Conservation (phyloP, 768 basidiomycete species). For the Hericium erinaceus region DNA sequence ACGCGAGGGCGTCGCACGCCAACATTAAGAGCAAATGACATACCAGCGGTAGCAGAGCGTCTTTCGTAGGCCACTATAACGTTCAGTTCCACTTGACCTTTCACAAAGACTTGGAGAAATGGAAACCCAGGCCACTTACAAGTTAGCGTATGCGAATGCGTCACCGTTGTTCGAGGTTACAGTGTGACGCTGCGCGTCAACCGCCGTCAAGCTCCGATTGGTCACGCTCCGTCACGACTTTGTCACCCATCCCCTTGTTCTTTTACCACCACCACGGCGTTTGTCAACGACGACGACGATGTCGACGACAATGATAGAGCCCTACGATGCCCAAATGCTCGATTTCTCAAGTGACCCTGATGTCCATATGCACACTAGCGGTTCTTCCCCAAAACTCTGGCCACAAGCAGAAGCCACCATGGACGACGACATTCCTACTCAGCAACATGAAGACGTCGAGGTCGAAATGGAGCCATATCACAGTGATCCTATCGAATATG, state of each 20-base stretch:
- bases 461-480: constrained; percentile 15
- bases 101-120: too few species aligned
- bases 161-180: too few species aligned
- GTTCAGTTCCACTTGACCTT: too few species aligned
- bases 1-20: too few species aligned
- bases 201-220: too few species aligned
- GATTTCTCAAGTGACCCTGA: constrained; percentile 13
- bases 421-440: constrained; percentile 12
- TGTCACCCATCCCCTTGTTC: background rate
- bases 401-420: constrained; percentile 11
- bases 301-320: constrained; percentile 14
- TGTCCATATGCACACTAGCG: constrained; percentile 15
- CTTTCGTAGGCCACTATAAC: too few species aligned
- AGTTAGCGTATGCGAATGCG: too few species aligned
- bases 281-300: constrained; percentile 1
- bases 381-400: constrained; percentile 15
- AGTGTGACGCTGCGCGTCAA: too few species aligned
- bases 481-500: constrained; percentile 12
- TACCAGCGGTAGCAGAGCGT: too few species aligned
- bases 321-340: constrained; percentile 15
- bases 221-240: background rate
- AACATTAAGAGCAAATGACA: too few species aligned
- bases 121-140: too few species aligned
- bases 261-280: background rate
- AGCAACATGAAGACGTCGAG: constrained; percentile 13